These are phyloP conservation scores for Notholithocarpus densiflorus DNA, from an alignment of 306 rosid genomes.

Conservation along the genomic window DNA sequence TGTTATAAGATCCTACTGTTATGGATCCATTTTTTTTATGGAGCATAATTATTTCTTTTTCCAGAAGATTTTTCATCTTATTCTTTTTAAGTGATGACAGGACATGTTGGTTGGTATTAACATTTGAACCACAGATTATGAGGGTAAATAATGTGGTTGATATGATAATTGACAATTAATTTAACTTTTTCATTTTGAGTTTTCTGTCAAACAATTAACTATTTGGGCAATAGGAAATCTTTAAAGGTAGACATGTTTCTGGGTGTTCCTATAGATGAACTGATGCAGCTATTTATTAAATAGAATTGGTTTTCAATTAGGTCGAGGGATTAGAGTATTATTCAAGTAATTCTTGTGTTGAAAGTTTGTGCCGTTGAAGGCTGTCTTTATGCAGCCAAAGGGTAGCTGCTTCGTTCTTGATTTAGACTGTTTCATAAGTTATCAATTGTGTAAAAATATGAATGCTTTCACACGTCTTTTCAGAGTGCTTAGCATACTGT, in stretches of 20 bases:
- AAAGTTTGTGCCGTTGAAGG: too few species aligned
- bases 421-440: neutral
- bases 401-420: neutral
- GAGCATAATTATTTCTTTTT: neutral
- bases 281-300: neutral
- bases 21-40: neutral
- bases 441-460: neutral
- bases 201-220: neutral
- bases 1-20: neutral
- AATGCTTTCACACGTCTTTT: neutral
- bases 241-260: neutral
- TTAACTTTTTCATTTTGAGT: neutral
- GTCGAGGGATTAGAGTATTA: neutral
- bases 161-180: neutral
- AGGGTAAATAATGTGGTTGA: neutral
- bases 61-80: neutral
- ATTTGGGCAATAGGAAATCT: neutral
- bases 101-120: neutral
- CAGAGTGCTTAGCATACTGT: neutral
- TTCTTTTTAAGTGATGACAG: neutral
- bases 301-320: neutral
- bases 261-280: neutral
- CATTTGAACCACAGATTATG: neutral
- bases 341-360: neutral
- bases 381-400: neutral